Percentiles rank a stretch among this genome's conserved stretches.
Conservation (phyloP, 139 green algal species). For the Astrephomene gubernaculifera region DNA sequence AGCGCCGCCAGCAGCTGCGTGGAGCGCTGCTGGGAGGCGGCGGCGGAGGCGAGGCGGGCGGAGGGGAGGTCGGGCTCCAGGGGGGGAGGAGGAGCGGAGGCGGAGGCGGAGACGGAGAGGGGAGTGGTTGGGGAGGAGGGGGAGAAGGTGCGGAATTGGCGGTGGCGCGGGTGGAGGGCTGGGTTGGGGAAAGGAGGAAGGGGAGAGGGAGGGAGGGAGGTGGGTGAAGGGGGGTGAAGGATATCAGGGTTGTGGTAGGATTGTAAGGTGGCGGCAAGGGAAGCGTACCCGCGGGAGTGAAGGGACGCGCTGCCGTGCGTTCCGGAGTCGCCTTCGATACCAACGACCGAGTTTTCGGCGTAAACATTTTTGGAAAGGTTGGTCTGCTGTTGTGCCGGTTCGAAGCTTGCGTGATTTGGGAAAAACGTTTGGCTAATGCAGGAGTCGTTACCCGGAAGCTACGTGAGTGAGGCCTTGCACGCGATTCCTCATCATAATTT, state of each 20-base stretch:
- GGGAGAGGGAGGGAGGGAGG: background rate
- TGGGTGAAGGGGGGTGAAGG: background rate
- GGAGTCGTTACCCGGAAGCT: no score
- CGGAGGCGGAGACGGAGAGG: background rate
- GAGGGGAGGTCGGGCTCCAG: background rate
- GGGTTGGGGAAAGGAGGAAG: background rate
- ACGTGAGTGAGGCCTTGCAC: no score
- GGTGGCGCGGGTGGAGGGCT: background rate
- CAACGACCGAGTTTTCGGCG: background rate
- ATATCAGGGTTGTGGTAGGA: background rate
- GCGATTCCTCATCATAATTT: no score
- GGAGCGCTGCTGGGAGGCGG: background rate
- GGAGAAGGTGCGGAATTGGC: background rate
- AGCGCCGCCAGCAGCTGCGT: constrained; percentile 18
- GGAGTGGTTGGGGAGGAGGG: background rate
- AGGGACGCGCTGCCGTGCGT: no score
- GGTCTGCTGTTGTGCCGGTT: no score
- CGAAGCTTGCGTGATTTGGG: no score
- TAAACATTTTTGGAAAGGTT: background rate
- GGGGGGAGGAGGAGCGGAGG: background rate
- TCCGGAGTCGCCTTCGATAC: background rate
- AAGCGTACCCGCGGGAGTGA: no score
- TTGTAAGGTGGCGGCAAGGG: no score
- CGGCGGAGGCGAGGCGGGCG: background rate
- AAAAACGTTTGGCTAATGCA: no score